phyloP scores from a whole-genome alignment of 1,139 yeast genomes.

The Candida tropicalis region DNA sequence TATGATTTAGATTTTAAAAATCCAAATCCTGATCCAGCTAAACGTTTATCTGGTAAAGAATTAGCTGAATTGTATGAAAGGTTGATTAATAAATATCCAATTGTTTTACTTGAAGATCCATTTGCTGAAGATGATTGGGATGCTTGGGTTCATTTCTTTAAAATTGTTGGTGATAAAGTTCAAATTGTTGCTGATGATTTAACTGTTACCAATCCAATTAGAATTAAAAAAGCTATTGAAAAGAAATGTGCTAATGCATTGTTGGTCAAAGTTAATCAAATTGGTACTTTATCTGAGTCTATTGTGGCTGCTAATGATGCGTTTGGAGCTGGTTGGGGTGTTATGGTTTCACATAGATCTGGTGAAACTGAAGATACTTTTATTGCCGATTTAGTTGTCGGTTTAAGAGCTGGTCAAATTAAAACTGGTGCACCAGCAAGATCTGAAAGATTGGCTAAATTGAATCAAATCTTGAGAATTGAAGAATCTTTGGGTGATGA shows the following conservation, averaged over 20 bases:
- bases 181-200: constrained; percentile 97
- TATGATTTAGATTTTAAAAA: constrained; percentile 98
- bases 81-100: constrained; percentile 87
- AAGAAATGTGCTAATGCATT: constrained; percentile 92
- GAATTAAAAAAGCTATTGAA: constrained; percentile 93
- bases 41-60: constrained; percentile 87
- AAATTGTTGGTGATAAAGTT: constrained; percentile 64
- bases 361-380: constrained; percentile 99
- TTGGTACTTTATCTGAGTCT: constrained; percentile 89
- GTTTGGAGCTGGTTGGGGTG: constrained; percentile 94
- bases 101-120: constrained; percentile 97
- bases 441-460: constrained; percentile 98
- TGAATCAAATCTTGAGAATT: constrained; percentile 93
- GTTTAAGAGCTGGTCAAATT: constrained; percentile 96
- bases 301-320: constrained; percentile 92
- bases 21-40: constrained; percentile 83
- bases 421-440: constrained; percentile 99
- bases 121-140: constrained; percentile 99
- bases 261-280: constrained; percentile 94
- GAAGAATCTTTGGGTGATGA: constrained; percentile 97
- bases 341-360: constrained; percentile 97
- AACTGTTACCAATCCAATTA: constrained; percentile 94
- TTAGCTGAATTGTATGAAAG: constrained; percentile 79
- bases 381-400: constrained; percentile 96
- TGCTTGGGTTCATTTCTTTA: constrained; percentile 87